Percentiles rank a stretch among this genome's conserved stretches.
phyloP scores from a whole-genome alignment of 306 rosid species.

The Lathyrus tuberosus region DNA sequence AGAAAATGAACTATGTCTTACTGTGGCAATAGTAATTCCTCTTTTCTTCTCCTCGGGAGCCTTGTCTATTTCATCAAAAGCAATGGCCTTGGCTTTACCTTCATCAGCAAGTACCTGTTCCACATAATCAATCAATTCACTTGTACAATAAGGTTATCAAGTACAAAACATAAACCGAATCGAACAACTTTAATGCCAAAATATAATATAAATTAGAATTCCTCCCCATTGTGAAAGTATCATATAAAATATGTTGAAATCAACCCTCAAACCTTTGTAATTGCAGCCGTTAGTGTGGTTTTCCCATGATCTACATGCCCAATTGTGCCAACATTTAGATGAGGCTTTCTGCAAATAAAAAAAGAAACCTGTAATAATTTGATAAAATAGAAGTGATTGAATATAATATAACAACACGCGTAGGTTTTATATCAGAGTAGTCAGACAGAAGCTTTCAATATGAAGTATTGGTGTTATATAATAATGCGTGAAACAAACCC shows the following conservation, averaged over 20 bases:
- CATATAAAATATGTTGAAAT: background rate
- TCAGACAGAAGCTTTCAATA: too few relatives aligned
- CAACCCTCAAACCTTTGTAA: constrained; percentile 71
- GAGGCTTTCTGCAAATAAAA: constrained; percentile 69
- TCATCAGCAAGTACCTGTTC: constrained; percentile 85
- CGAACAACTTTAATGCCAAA: too few relatives aligned
- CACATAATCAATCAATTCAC: constrained; percentile 9
- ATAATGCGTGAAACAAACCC: too few relatives aligned
- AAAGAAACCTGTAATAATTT: too few relatives aligned
- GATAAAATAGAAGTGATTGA: background rate
- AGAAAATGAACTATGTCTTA: constrained; percentile 29
- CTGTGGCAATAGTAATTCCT: constrained; percentile 97
- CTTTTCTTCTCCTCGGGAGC: constrained; percentile 97
- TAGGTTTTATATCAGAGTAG: too few relatives aligned
- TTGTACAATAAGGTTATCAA: background rate
- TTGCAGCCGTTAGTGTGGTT: constrained; percentile 95
- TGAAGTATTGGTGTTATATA: too few relatives aligned
- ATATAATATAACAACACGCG: too few relatives aligned
- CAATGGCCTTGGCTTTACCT: constrained; percentile 96
- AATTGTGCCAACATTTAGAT: constrained; percentile 91
- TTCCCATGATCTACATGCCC: constrained; percentile 98
- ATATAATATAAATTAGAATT: background rate
- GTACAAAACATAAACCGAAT: constrained; percentile 3
- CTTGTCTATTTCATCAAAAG: constrained; percentile 95
- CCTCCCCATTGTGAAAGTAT: constrained; percentile 1